These are phyloP conservation scores for Platanthera zijinensis DNA, from an alignment of 106 monocot species.

Conservation along the genomic window DNA sequence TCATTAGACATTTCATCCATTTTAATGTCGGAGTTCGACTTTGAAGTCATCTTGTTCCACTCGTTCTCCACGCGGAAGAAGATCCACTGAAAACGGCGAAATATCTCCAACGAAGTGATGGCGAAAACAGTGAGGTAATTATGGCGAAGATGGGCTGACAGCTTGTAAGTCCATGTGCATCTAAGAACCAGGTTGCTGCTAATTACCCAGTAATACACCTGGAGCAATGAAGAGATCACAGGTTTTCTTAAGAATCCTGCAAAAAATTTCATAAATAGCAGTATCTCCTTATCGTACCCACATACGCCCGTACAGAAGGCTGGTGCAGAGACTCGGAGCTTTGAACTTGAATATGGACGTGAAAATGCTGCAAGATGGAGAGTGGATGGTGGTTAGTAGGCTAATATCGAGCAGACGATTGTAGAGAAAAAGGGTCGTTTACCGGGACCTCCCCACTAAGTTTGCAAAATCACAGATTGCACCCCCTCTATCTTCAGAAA, in stretches of 20 bases:
- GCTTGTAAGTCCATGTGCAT: slow-evolving; percentile 96
- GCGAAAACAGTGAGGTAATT: slow-evolving; percentile 85
- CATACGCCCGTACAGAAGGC: slow-evolving; percentile 47
- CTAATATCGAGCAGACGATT: background rate
- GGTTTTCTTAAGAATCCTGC: background rate
- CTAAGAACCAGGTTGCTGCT: slow-evolving; percentile 77
- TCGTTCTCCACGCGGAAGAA: slow-evolving; percentile 95
- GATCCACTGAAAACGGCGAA: slow-evolving; percentile 76
- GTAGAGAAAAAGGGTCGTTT: no score
- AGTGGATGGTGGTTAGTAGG: background rate
- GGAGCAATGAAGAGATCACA: slow-evolving; percentile 8
- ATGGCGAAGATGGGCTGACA: slow-evolving; percentile 95
- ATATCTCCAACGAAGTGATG: slow-evolving; percentile 61
- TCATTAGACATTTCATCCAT: slow-evolving; percentile 54
- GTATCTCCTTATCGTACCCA: slow-evolving; percentile 46
- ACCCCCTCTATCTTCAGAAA: background rate
- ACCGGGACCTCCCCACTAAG: no score
- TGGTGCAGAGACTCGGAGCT: slow-evolving; percentile 38
- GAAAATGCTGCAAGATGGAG: slow-evolving; percentile 40
- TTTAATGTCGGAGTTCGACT: slow-evolving; percentile 29
- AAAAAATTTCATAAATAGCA: no score
- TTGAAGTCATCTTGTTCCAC: slow-evolving; percentile 82
- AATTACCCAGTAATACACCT: slow-evolving; percentile 81
- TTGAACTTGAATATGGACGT: slow-evolving; percentile 85
- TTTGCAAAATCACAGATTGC: no score